phyloP scores from a whole-genome alignment of 2,329 filamentous ascomycete species.

The Aspergillus novofumigatus region DNA sequence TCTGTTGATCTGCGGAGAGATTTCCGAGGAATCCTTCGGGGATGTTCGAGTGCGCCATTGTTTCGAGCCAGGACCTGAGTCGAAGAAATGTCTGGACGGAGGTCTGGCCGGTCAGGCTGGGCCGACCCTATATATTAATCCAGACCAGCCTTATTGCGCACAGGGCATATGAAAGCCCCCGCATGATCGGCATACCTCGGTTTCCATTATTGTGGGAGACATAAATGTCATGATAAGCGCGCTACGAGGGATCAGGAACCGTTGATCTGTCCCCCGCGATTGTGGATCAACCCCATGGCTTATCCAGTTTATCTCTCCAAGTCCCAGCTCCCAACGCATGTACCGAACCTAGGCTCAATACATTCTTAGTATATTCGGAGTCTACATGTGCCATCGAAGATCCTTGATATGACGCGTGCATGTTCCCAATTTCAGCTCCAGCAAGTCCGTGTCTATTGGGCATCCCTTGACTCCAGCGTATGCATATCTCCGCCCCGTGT shows the following conservation, averaged over 20 bases:
- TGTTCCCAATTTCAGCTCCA: too few species aligned
- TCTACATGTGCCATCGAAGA: background rate
- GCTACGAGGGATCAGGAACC: background rate
- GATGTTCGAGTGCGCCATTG: conserved; percentile 9
- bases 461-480: background rate
- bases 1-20: conserved; percentile 77
- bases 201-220: background rate
- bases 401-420: background rate
- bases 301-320: background rate
- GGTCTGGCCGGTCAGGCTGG: background rate
- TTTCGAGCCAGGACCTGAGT: background rate
- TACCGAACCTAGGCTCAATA: background rate
- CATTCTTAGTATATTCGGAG: background rate
- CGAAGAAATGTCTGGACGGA: background rate
- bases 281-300: background rate
- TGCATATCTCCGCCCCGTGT: background rate
- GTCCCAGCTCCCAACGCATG: too few species aligned
- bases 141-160: background rate
- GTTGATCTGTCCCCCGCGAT: background rate
- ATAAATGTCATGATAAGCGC: background rate
- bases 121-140: background rate
- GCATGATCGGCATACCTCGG: background rate
- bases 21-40: conserved; percentile 71
- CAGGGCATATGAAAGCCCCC: background rate
- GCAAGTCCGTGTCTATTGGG: too few species aligned